Evolutionary conservation across 441 rosid genomes (phyloP).

Genomic region (Iberis amara): DNA sequence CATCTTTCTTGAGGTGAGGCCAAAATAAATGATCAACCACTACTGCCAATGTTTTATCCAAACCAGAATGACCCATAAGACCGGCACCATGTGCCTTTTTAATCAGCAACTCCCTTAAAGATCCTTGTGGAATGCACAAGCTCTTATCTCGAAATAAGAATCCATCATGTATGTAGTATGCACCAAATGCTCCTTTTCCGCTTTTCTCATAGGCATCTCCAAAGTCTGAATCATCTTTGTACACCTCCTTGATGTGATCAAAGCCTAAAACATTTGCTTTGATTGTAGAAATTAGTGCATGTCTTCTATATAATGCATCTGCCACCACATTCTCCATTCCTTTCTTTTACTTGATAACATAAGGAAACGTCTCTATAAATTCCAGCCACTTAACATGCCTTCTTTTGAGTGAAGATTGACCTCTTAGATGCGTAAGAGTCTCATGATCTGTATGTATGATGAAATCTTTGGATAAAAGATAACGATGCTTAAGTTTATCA

Average conservation of each 20-base stretch:
- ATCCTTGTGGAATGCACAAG: neutral
- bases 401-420: neutral
- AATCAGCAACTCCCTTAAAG: neutral
- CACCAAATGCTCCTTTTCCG: neutral
- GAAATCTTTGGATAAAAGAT: neutral
- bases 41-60: neutral
- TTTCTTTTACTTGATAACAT: neutral
- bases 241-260: neutral
- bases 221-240: neutral
- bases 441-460: neutral
- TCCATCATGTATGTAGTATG: neutral
- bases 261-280: neutral
- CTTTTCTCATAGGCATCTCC: neutral
- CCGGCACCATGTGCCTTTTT: neutral
- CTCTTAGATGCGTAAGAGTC: neutral
- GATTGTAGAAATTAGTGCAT: neutral
- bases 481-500: too few species aligned
- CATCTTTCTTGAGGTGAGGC: neutral
- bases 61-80: neutral
- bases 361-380: neutral
- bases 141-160: neutral
- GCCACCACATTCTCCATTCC: neutral
- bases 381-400: neutral
- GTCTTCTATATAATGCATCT: neutral
- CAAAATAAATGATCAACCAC: neutral